Evolutionary conservation across 2,329 filamentous ascomycete genomes (phyloP).

Genomic region (Zasmidium cellare): DNA sequence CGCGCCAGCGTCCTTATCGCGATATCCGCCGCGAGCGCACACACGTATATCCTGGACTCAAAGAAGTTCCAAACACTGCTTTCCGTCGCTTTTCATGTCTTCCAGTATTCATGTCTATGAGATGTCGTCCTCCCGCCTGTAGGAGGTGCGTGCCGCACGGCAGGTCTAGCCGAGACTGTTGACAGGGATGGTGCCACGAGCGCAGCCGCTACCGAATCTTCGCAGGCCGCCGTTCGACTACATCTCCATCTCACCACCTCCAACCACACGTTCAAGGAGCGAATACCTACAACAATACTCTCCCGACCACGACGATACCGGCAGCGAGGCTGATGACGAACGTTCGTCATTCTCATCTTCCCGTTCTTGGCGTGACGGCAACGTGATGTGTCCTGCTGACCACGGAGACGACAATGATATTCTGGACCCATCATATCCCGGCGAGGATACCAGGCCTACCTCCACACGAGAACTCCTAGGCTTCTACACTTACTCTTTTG

Average conservation of each 20-base stretch:
- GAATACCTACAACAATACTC: slow-evolving; percentile 11
- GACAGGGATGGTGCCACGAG: not conserved
- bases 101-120: not conserved
- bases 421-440: slow-evolving; percentile 61
- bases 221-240: not conserved
- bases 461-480: slow-evolving; percentile 83
- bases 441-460: slow-evolving; percentile 86
- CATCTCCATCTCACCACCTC: not conserved
- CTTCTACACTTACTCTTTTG: slow-evolving; percentile 97
- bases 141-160: not conserved
- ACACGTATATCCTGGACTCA: not conserved
- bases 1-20: slow-evolving; percentile 3
- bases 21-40: not conserved
- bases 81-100: not conserved
- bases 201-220: not conserved
- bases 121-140: not conserved
- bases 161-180: not conserved
- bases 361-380: slow-evolving; percentile 1
- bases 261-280: slow-evolving; percentile 5
- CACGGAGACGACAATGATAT: slow-evolving; percentile 8
- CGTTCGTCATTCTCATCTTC: slow-evolving; percentile 23
- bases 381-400: slow-evolving; percentile 19
- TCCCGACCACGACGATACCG: slow-evolving; percentile 12
- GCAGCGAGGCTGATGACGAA: slow-evolving; percentile 47
- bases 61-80: not conserved